Conservation (phyloP, 2,329 filamentous ascomycete species). For the Fusarium globosum region DNA sequence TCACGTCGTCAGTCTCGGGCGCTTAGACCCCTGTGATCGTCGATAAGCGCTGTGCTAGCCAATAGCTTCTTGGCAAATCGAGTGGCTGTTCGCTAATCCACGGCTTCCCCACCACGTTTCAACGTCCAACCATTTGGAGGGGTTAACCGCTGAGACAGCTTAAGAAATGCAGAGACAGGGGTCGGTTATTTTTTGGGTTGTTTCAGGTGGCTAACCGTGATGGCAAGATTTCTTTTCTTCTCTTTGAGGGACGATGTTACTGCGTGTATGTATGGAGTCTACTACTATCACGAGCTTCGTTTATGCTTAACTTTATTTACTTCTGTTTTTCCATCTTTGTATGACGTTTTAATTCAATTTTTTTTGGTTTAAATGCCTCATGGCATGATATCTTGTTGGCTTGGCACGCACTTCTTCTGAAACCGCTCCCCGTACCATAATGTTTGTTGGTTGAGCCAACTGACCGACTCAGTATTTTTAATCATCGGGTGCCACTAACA, state of each 20-base stretch:
- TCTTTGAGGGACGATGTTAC: not conserved
- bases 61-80: not conserved
- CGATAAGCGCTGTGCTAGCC: not conserved
- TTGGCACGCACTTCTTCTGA: not conserved
- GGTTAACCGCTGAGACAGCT: not conserved
- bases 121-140: not conserved
- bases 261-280: not conserved
- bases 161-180: not conserved
- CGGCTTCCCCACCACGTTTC: not conserved
- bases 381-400: not conserved
- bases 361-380: too few species aligned
- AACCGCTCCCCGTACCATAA: not conserved
- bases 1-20: not conserved
- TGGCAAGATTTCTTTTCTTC: not conserved
- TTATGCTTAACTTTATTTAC: not conserved
- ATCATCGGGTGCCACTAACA: not conserved
- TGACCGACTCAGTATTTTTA: not conserved
- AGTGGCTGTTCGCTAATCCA: not conserved
- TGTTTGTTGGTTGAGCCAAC: not conserved
- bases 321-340: not conserved
- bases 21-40: not conserved
- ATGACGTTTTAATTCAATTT: not conserved
- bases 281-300: not conserved
- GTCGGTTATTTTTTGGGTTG: not conserved
- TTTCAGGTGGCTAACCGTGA: not conserved